Percentiles rank a stretch among this genome's conserved stretches.
Evolutionary conservation across 2,329 filamentous ascomycete genomes (phyloP).

Genomic region (Tolypocladium pustulatum): DNA sequence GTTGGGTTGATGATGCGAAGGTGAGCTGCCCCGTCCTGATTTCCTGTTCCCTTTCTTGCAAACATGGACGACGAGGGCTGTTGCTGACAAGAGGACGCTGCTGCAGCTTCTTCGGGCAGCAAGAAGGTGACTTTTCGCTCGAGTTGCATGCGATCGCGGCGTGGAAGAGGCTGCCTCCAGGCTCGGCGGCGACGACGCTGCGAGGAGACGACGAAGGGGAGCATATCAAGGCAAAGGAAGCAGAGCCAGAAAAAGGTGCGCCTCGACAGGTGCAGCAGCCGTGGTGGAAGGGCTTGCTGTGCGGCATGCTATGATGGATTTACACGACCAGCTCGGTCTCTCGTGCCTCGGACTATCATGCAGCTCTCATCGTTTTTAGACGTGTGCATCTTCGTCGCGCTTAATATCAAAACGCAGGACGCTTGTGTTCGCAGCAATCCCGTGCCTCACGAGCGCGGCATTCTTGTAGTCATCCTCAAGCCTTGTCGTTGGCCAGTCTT

Average conservation of each 20-base stretch:
- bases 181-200: neutral
- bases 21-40: slow-evolving; percentile 26
- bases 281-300: slow-evolving; percentile 17
- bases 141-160: slow-evolving; percentile 19
- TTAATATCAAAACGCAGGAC: neutral
- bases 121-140: slow-evolving; percentile 53
- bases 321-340: neutral
- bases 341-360: no score
- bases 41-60: no score
- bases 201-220: slow-evolving; percentile 9
- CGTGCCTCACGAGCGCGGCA: neutral
- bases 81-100: neutral
- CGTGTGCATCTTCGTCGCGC: neutral
- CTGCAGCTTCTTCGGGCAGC: slow-evolving; percentile 61
- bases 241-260: neutral
- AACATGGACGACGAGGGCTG: neutral
- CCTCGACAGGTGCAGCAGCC: slow-evolving; percentile 2
- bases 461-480: neutral
- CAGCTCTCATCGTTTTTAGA: no score
- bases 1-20: slow-evolving; percentile 75
- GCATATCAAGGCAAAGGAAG: slow-evolving; percentile 2
- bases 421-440: no score
- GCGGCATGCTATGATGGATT: slow-evolving; percentile 11
- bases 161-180: slow-evolving; percentile 6
- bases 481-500: neutral